Base-by-base conservation (phyloP, 208 protist species). In the Naegleria lovaniensis region DNA sequence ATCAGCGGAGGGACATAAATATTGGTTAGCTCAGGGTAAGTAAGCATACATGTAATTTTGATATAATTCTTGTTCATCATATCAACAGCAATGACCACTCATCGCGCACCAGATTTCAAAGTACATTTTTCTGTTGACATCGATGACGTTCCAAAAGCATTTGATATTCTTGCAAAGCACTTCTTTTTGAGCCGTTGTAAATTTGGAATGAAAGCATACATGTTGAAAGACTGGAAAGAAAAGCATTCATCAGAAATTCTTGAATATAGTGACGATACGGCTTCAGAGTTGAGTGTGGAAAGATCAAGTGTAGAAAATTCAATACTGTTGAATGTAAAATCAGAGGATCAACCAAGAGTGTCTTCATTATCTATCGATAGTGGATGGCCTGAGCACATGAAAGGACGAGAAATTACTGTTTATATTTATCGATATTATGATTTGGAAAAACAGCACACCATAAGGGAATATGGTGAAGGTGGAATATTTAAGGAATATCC, bases 391-490 rank as follows among this genome's bases (percentile, higher is more conserved):
- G 83, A 40, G 29, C 83, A 85, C 25, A 85, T 85, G 83, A 40
- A 48, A 48, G 83, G 83, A 38, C 6, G 83, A 48, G 83, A 85
- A 85, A 85, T 85, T 29, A 85, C 83, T 51, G 13, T 85, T 38
- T 85, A 85, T 11, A 85, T 85, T 85, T 85, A 85, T 43, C n/a
- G 40, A 29, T 48, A 85, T 29, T 85, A 85, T 48, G n/a, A 40
- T 48, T n/a, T 22, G 11, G 0, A 85, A 43, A 33, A 85, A 13
- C n/a, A 79, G 0, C 7, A 79, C 25, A 36, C 29, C n/a, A 79
- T 79, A 15, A 25, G 67, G 0, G 67, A 79, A 79, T 85, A 85
- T 29, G n/a, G 15, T 29, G 39, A 43, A 85, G n/a, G 38, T 25
- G 16, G 38, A 43, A 19, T 33, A 40, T 48, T 48, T n/a, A 48